phyloP scores from a whole-genome alignment of 225 moss, liverwort and hornwort genomes.

The Asterella californica region DNA sequence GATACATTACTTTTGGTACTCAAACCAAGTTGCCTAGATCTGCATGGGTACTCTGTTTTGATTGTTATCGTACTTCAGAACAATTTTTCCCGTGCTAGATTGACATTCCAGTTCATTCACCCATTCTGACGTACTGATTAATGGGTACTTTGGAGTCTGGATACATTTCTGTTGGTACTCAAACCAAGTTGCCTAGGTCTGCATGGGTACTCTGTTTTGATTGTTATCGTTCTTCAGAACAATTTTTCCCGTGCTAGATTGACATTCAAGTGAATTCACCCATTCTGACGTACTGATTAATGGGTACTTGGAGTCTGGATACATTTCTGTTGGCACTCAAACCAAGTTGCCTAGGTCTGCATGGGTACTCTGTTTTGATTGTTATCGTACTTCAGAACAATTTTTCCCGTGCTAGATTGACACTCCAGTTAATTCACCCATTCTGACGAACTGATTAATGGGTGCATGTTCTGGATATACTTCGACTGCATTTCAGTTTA shows the following conservation, averaged over 20 bases:
- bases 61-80: neutral
- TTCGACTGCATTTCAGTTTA: no score
- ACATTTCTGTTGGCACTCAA: neutral
- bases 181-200: neutral
- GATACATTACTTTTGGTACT: neutral
- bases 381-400: neutral
- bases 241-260: conserved; percentile 3
- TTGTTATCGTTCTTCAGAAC: neutral
- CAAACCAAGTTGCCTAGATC: neutral
- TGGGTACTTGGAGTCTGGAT: neutral
- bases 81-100: conserved; percentile 4
- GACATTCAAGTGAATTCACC: neutral
- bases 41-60: conserved; percentile 9
- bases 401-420: conserved; percentile 1
- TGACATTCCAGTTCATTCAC: neutral
- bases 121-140: neutral
- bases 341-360: neutral
- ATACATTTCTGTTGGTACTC: neutral
- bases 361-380: conserved; percentile 5
- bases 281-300: neutral
- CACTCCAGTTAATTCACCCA: neutral
- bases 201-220: conserved; percentile 8
- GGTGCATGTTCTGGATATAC: neutral
- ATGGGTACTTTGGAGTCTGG: neutral
- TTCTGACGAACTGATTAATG: neutral